Conservation (phyloP, 495 filamentous ascomycete genomes). For the Penicillium macrosclerotiorum region DNA sequence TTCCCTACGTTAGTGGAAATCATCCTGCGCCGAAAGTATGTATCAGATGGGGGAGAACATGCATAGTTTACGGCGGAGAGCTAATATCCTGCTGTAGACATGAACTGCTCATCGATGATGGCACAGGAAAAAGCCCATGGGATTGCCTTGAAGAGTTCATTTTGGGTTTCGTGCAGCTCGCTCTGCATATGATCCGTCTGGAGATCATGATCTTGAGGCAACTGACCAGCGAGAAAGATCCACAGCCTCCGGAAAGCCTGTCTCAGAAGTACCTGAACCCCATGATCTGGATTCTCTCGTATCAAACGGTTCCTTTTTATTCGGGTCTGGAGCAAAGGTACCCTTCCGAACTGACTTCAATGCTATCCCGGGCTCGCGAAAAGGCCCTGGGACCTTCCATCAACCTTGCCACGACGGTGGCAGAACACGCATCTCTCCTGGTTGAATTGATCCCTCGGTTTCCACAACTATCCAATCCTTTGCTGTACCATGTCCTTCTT, state of each 20-base stretch:
- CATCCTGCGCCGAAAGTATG: slow-evolving; percentile 46
- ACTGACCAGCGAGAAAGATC: slow-evolving; percentile 24
- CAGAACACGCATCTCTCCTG: slow-evolving; percentile 25
- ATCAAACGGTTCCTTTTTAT: slow-evolving; percentile 32
- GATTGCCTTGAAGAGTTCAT: slow-evolving; percentile 37
- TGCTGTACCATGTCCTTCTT: slow-evolving; percentile 1
- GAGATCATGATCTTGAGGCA: slow-evolving; percentile 29
- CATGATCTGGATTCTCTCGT: slow-evolving; percentile 29
- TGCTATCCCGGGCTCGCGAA: slow-evolving; percentile 30
- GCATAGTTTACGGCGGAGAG: background rate
- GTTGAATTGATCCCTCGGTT: slow-evolving; percentile 24
- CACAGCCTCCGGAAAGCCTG: slow-evolving; percentile 30
- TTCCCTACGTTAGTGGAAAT: slow-evolving; percentile 43
- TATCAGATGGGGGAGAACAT: background rate
- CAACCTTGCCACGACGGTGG: slow-evolving; percentile 18
- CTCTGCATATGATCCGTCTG: slow-evolving; percentile 35
- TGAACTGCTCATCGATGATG: slow-evolving; percentile 30
- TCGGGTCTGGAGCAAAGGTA: slow-evolving; percentile 24
- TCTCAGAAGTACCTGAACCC: slow-evolving; percentile 27
- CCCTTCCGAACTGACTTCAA: slow-evolving; percentile 16
- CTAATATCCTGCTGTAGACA: slow-evolving; percentile 19
- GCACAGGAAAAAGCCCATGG: slow-evolving; percentile 16
- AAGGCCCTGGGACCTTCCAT: slow-evolving; percentile 26
- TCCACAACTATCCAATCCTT: slow-evolving; percentile 17
- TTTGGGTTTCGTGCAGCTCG: slow-evolving; percentile 31